A percentile compares a stretch with the other conserved stretches of the same genome.
Conservation (phyloP, 1,284 basidiomycete species). For the Cryptococcus floricola region DNA sequence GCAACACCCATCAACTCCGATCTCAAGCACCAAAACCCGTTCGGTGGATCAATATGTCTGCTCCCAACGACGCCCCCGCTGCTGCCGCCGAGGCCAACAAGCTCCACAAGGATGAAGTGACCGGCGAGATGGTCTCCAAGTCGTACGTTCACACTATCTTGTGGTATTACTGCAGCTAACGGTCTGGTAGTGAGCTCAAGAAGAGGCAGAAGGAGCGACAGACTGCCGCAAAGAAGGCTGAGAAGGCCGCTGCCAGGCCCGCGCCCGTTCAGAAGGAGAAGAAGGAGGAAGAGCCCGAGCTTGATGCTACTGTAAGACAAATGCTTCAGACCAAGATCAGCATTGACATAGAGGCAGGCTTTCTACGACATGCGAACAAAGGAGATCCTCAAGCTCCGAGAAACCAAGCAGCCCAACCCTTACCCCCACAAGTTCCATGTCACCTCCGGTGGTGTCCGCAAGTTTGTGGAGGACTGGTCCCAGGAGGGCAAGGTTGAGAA, state of each 20-base stretch:
- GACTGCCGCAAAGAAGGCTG: conserved; percentile 79
- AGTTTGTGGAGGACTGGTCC: conserved; percentile 75
- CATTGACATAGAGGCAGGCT: conserved; percentile 58
- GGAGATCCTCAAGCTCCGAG: conserved; percentile 79
- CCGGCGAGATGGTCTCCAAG: conserved; percentile 94
- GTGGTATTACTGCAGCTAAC: not conserved
- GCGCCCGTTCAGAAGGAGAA: conserved; percentile 58
- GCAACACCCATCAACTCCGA: not conserved
- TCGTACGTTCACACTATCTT: conserved; percentile 56
- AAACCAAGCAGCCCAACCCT: conserved; percentile 81
- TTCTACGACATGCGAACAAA: conserved; percentile 92
- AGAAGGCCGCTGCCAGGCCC: conserved; percentile 60
- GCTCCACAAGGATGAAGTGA: conserved; percentile 66
- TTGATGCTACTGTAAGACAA: conserved; percentile 42
- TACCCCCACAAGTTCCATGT: conserved; percentile 99
- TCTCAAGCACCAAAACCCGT: not conserved
- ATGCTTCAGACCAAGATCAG: not conserved
- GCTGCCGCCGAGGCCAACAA: conserved; percentile 27
- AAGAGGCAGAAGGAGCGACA: conserved; percentile 79
- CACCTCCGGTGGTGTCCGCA: conserved; percentile 63
- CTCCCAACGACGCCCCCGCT: conserved; percentile 14
- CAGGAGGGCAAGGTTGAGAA: conserved; percentile 62
- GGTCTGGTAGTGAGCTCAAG: conserved; percentile 78
- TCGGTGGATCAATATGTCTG: conserved; percentile 42
- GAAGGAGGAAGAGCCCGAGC: conserved; percentile 52